phyloP scores from a whole-genome alignment of 805 yeast species.

The Kuraishia piskuri region DNA sequence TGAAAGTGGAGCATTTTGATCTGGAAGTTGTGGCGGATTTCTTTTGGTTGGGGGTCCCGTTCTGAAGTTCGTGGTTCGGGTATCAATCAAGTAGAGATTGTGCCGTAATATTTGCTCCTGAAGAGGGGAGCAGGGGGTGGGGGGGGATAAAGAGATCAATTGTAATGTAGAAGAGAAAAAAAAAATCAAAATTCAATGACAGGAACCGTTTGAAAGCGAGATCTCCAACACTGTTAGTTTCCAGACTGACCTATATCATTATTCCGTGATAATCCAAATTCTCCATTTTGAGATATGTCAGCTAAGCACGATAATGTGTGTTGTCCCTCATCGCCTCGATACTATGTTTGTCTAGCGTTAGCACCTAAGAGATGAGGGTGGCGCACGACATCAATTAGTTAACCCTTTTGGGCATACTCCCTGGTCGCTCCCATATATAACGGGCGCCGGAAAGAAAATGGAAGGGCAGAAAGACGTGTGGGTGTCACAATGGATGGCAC shows the following conservation, averaged over 20 bases:
- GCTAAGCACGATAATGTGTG: neutral
- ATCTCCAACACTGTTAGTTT: neutral
- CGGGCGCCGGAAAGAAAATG: too few species aligned
- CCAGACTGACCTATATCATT: neutral
- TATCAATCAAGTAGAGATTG: neutral
- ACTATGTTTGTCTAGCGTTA: neutral
- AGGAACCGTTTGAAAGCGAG: too few species aligned
- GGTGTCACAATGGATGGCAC: too few species aligned
- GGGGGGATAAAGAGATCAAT: too few species aligned
- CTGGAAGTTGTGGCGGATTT: neutral
- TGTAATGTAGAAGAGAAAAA: neutral
- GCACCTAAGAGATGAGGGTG: neutral
- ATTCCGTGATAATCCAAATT: neutral
- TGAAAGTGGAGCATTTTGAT: neutral
- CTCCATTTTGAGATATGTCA: neutral
- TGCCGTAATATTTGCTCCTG: neutral
- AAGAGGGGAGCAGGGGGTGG: too few species aligned
- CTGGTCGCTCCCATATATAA: too few species aligned
- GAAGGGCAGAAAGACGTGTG: too few species aligned
- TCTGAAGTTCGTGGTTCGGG: neutral
- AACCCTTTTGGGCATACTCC: neutral
- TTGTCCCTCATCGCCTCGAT: neutral
- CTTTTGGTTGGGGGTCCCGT: neutral
- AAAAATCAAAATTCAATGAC: neutral
- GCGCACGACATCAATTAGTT: neutral